phyloP scores from a whole-genome alignment of 108 stramenopile genomes.

The Conticribra weissflogii region DNA sequence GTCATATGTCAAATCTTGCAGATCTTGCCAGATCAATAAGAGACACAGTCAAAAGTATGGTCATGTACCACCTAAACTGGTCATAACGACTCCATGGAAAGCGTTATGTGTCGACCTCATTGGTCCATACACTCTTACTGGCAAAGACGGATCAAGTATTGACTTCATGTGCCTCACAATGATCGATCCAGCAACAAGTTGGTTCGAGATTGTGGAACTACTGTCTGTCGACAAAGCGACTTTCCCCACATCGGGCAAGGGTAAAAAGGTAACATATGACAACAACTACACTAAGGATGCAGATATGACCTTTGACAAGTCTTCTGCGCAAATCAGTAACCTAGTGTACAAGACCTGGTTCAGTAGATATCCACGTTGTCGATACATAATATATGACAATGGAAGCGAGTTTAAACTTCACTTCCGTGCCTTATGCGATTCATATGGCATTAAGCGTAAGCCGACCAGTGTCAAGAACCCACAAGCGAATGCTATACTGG shows the following conservation, averaged over 20 bases:
- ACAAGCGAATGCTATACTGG: constrained; percentile 44
- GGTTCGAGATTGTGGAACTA: constrained; percentile 50
- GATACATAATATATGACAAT: constrained; percentile 32
- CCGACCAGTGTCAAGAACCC: constrained; percentile 41
- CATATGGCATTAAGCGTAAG: constrained; percentile 30
- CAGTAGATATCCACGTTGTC: constrained; percentile 42
- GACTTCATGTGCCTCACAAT: constrained; percentile 53
- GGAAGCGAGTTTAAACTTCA: constrained; percentile 50
- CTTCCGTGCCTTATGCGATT: constrained; percentile 26
- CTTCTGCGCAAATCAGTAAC: constrained; percentile 8
- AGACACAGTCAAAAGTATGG: constrained; percentile 28
- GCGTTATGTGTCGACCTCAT: constrained; percentile 47
- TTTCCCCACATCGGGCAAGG: background rate
- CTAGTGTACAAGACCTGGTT: constrained; percentile 43
- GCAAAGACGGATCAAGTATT: constrained; percentile 16
- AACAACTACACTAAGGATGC: background rate
- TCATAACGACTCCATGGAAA: constrained; percentile 26
- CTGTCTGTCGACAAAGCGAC: constrained; percentile 1
- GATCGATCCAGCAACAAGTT: constrained; percentile 48
- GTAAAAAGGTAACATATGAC: background rate
- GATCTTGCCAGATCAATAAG: constrained; percentile 36
- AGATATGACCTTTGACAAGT: constrained; percentile 23
- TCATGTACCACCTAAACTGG: constrained; percentile 40
- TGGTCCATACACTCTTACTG: constrained; percentile 46
- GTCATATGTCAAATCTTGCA: constrained; percentile 27